Base-by-base conservation (phyloP, 768 basidiomycete species). In the Hericium alpestre region DNA sequence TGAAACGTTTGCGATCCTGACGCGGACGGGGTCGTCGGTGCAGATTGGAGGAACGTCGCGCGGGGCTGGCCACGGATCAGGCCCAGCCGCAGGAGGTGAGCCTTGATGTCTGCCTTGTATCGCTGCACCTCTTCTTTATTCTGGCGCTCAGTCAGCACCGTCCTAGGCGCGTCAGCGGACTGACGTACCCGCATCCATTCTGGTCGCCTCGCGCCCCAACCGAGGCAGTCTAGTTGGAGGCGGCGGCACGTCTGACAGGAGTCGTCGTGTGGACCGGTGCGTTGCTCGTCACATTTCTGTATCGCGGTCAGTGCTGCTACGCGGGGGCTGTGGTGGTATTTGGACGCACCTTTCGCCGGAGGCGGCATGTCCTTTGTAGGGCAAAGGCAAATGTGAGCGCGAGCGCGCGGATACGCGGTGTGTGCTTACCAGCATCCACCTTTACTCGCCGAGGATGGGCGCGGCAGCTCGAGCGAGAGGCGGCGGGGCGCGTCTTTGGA, bases 201-300 rank as follows among this genome's bases (percentile, higher is more conserved):
- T n/a, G 89, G 90, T 53, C 90, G 79, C 65, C 80, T 86, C 8
- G 83, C 74, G 3, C 90, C 90, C 90, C 90, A 92, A 12, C 90
- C 90, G 4, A 92, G 75, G 70, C 90, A 92, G 53, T 86, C 77
- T 65, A 92, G 88, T 51, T 83, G 84, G 39, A 92, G 75, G 53
- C 90, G 86, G 58, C 81, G 77, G 68, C 90, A 92, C 1, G 90
- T 92, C 63, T 80, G 77, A 71, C 89, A 92, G 2, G 88, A 86
- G 69, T 87, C 81, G 59, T 81, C 84, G 65, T 86, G 43, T 15
- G 43, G n/a, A 18, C 23, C 66, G 52, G 64, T 84, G 61, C 87
- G 82, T 62, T 88, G 83, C 65, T 92, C 89, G 68, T 92, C 89
- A 69, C 89, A 92, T 87, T 92, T 92, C 88, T 91, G 68, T 5